phyloP scores from a whole-genome alignment of 345 rosid genomes.

The Salix koriyanagi region DNA sequence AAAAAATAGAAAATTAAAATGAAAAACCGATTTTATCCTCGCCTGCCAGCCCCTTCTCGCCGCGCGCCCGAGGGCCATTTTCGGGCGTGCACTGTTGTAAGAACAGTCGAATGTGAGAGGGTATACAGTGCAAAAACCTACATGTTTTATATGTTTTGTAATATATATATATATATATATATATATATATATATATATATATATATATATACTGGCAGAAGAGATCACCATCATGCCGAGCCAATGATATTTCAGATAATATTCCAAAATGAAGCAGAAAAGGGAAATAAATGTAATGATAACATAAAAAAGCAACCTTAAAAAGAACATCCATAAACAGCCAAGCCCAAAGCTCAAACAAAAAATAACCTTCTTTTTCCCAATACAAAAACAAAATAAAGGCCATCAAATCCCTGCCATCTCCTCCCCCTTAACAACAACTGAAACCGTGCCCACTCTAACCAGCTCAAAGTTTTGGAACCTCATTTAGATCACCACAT shows the following conservation, averaged over 20 bases:
- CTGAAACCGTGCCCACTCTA: neutral
- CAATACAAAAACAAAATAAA: conserved; percentile 21
- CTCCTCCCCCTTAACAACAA: neutral
- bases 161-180: neutral
- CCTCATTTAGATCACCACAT: neutral
- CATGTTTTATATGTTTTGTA: too few species aligned
- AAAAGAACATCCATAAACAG: conserved; percentile 3
- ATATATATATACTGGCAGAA: neutral
- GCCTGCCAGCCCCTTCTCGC: too few species aligned
- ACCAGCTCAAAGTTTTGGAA: neutral
- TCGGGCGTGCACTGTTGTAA: too few species aligned
- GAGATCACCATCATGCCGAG: conserved; percentile 13
- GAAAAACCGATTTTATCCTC: too few species aligned
- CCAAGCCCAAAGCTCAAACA: conserved; percentile 28
- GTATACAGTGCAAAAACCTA: too few species aligned
- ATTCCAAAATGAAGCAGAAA: conserved; percentile 15
- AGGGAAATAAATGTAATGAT: neutral
- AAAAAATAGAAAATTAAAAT: too few species aligned
- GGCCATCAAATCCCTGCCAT: neutral
- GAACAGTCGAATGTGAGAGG: too few species aligned
- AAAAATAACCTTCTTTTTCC: conserved; percentile 17
- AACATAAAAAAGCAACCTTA: neutral
- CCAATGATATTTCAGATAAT: conserved; percentile 20
- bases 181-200: neutral
- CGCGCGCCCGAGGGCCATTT: too few species aligned